Evolutionary conservation across 1,139 yeast species (phyloP), one percentile per base, ranked within the genome.

Genomic region (Saccharomyces hybrid): DNA sequence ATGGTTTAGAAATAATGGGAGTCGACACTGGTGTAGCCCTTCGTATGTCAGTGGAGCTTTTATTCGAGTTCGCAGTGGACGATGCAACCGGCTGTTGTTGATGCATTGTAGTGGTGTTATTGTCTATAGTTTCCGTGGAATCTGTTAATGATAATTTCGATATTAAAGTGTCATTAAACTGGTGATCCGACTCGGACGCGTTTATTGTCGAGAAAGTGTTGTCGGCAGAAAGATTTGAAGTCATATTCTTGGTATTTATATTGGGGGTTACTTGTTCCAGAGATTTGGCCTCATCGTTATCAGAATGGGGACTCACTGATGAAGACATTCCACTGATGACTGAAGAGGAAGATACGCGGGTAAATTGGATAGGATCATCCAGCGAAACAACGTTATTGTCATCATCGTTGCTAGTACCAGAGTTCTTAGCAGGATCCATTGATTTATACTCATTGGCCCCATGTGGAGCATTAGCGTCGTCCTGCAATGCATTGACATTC

Each of bases 1-100:
- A 82, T 88, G 32, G 93, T 81, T 65, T 83, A 77, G 65, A 83
- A 75, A 52, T 84, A 73, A 14, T 91, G 86, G 47, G 86, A 79
- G 38, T 31, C 14, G 38, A n/a, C n/a, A 31, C 13, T 31, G 69
- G 86, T 83, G 56, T 75, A 49, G n/a, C 42, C 42, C 14, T 53
- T 74, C 66, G 38, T 31, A 31, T 31, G n/a, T 31, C 38, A 6
- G 38, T 31, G 14, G 38, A 31, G n/a, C 38, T 31, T 5, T 31
- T 31, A 31, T 31, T 31, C 16, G 38, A 31, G 38, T 31, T 31
- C 6, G 38, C 16, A 31, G 38, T 31, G 38, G 38, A 31, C 5
- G 38, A 31, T 31, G 38, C 38, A 31, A 31, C 16, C 38, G n/a
- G 13, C 38, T 13, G 38, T n/a, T 16, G 20, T 16, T 31, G 38